Evolutionary conservation across 805 yeast genomes (phyloP), one percentile per base, ranked within the genome.

Genomic region (Metschnikowia proteae): DNA sequence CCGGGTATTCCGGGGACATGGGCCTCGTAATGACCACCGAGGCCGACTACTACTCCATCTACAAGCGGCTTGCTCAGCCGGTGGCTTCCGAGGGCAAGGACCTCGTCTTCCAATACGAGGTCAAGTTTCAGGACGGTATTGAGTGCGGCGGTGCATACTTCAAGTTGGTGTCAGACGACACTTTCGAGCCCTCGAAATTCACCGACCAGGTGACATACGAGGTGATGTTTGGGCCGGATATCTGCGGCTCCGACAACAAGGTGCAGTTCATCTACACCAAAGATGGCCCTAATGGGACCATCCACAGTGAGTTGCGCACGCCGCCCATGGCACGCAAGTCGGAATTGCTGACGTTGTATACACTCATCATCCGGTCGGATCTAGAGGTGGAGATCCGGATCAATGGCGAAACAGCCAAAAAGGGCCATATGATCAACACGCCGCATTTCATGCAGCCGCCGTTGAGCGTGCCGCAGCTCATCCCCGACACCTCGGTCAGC

Each of bases 191-290:
- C 32, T 63, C 66, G 35, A 78, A 79, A 51, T 85, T 89, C 71
- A 74, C 71, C 55, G 78, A 80, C 51, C 81, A 75, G 27, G 77
- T 95, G 3, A 87, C 90, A 2, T 88, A 85, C 68, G 89, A 86
- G 65, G 70, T 91, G 54, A 86, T 91, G 92, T 91, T 91, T 71
- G 97, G 97, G 22, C 97, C 97, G 38, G 97, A 91, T 67, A 81
- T 79, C 64, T 91, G 97, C 70, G 96, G 96, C 3, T 62, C 81
- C 46, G 78, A 84, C 39, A 87, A 89, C 70, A 86, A 82, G 66
- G 83, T 91, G 31, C 96, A 87, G 61, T 80, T 90, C 56, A 86
- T 89, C 48, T 60, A 89, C 51, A 73, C 75, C 58, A 77, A 79
- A 63, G 83, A 81, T 39, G 51, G 60, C 26, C 73, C 81, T 26